Percentiles rank a stretch among this genome's conserved stretches.
Evolutionary conservation across 495 filamentous ascomycete genomes (phyloP).

Genomic region (Talaromyces stipitatus): DNA sequence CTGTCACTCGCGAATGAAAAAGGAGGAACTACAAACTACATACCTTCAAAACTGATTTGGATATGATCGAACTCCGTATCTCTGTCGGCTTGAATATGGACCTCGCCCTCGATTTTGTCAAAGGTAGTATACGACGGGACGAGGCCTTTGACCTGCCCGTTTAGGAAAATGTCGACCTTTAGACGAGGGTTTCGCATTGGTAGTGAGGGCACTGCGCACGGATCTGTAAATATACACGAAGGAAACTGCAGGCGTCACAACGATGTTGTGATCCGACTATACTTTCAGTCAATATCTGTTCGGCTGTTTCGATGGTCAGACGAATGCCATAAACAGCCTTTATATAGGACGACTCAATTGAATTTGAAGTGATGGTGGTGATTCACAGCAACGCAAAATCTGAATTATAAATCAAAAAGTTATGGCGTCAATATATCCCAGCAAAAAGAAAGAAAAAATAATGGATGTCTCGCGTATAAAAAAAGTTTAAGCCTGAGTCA

Average conservation of each 20-base stretch:
- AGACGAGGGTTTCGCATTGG: constrained; percentile 19
- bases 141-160: constrained; percentile 25
- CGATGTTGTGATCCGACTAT: too few relatives aligned
- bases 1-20: constrained; percentile 27
- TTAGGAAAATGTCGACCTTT: constrained; percentile 27
- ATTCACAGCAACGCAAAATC: neutral
- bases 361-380: neutral
- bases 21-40: constrained; percentile 30
- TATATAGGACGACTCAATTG: neutral
- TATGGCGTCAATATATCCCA: neutral
- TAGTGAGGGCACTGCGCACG: constrained; percentile 17
- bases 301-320: neutral
- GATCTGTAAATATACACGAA: neutral
- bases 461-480: neutral
- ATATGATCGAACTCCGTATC: constrained; percentile 74
- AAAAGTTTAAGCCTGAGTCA: constrained; percentile 3
- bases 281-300: too few relatives aligned
- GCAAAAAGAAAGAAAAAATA: neutral
- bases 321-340: neutral
- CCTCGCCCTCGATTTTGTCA: constrained; percentile 52
- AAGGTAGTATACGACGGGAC: constrained; percentile 50
- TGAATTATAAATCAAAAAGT: neutral
- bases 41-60: constrained; percentile 74
- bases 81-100: constrained; percentile 48
- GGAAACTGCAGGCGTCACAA: too few relatives aligned